Percentiles rank a stretch among this genome's conserved stretches.
These are phyloP conservation scores for Boletus subcaerulescens DNA, from an alignment of 768 basidiomycete genomes.

Conservation along the genomic window DNA sequence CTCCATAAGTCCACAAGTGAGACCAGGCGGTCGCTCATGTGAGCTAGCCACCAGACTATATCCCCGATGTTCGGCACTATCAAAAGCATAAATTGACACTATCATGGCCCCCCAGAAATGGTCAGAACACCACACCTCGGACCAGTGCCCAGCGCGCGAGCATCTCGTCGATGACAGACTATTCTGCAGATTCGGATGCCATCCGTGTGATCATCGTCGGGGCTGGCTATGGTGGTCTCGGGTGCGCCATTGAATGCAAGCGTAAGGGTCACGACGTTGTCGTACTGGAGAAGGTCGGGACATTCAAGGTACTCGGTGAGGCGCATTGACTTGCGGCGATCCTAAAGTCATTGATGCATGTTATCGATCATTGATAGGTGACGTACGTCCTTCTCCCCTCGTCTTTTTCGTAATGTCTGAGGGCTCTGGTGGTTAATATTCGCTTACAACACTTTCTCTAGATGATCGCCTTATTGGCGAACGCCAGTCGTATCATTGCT, in stretches of 20 bases:
- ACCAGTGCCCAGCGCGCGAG: not conserved
- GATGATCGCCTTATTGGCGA: constrained; percentile 23
- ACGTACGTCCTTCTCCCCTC: not conserved
- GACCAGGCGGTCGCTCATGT: no score
- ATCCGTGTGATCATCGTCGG: constrained; percentile 20
- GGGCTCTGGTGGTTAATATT: not conserved
- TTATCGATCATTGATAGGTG: not conserved
- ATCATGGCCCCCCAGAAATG: not conserved
- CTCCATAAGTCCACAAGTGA: no score
- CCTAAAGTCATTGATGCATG: not conserved
- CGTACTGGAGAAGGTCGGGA: constrained; percentile 24
- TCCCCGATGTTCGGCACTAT: not conserved
- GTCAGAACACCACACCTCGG: not conserved
- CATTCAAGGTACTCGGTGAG: constrained; percentile 19
- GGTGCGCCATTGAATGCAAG: constrained; percentile 28
- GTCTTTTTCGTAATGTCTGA: no score
- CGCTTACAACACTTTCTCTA: not conserved
- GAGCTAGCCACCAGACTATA: not conserved
- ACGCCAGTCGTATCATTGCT: constrained; percentile 26
- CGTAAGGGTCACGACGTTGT: constrained; percentile 26
- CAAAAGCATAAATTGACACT: not conserved
- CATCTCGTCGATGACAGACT: not conserved
- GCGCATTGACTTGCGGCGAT: not conserved
- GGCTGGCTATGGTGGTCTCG: constrained; percentile 29
- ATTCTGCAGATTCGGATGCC: not conserved